phyloP scores from a whole-genome alignment of 2,329 filamentous ascomycete species.

The Fusarium poae region DNA sequence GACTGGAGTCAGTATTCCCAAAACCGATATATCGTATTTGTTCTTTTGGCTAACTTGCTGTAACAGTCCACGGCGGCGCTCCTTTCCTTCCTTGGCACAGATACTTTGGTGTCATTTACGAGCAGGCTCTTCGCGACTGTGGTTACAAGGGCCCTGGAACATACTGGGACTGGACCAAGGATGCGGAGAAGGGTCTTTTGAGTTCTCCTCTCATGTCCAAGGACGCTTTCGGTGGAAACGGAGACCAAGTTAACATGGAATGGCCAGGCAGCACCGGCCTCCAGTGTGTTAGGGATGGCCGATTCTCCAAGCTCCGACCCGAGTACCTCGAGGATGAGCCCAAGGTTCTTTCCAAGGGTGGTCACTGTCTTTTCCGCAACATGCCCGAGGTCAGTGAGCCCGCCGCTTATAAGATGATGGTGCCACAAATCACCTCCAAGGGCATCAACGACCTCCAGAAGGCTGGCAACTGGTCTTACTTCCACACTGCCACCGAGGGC shows the following conservation, averaged over 20 bases:
- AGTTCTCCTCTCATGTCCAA: constrained; percentile 14
- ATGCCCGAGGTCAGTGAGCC: constrained; percentile 14
- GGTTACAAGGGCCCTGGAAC: constrained; percentile 18
- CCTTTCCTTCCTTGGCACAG: constrained; percentile 27
- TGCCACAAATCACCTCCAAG: fast-evolving
- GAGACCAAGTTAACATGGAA: neutral
- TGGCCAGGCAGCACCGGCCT: neutral
- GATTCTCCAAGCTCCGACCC: constrained; percentile 3
- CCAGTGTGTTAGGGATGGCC: neutral
- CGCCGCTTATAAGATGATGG: neutral
- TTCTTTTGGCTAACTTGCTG: fast-evolving
- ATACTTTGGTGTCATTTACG: constrained; percentile 9
- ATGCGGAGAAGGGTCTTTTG: neutral
- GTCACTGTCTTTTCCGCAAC: constrained; percentile 6
- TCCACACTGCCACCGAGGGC: neutral
- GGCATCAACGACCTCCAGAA: neutral
- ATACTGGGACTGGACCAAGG: constrained; percentile 24
- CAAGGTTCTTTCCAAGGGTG: neutral
- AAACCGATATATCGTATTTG: fast-evolving
- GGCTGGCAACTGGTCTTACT: neutral
- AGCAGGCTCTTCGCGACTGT: constrained; percentile 7
- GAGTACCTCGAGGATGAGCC: neutral
- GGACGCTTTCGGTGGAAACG: constrained; percentile 2
- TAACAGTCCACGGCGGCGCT: neutral
- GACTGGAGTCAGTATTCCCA: neutral